Percentiles rank a stretch among this genome's conserved stretches.
phyloP scores from a whole-genome alignment of 139 green algal genomes.

The Tetraselmis chui region DNA sequence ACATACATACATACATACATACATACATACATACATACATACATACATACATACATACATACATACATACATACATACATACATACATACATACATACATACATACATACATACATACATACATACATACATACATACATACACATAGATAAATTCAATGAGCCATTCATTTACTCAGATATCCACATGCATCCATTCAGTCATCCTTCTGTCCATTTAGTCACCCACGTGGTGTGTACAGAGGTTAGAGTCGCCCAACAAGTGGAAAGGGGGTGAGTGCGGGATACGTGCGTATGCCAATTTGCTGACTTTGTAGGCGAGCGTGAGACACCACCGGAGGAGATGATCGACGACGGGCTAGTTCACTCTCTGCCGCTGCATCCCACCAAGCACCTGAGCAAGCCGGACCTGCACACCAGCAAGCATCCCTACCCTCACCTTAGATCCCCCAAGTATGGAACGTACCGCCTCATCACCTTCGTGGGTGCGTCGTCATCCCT shows the following conservation, averaged over 20 bases:
- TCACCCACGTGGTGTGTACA: neutral
- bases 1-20: too few relatives aligned
- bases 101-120: too few relatives aligned
- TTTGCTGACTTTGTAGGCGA: neutral
- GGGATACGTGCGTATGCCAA: neutral
- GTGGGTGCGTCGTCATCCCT: neutral
- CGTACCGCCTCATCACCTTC: neutral
- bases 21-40: too few relatives aligned
- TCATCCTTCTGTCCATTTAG: neutral
- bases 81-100: too few relatives aligned
- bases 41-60: too few relatives aligned
- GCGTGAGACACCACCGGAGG: neutral
- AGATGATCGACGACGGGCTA: neutral
- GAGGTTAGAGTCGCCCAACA: too few relatives aligned
- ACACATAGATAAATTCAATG: too few relatives aligned
- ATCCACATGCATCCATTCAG: too few relatives aligned
- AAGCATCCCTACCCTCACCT: neutral
- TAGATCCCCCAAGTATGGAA: neutral
- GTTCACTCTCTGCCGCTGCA: neutral
- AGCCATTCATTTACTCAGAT: too few relatives aligned
- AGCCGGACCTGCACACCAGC: neutral
- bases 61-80: too few relatives aligned
- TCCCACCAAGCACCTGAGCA: neutral
- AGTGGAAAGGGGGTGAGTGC: neutral
- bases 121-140: too few relatives aligned